These are phyloP conservation scores for Suillus clintonianus DNA, from an alignment of 768 basidiomycete species.

Conservation along the genomic window DNA sequence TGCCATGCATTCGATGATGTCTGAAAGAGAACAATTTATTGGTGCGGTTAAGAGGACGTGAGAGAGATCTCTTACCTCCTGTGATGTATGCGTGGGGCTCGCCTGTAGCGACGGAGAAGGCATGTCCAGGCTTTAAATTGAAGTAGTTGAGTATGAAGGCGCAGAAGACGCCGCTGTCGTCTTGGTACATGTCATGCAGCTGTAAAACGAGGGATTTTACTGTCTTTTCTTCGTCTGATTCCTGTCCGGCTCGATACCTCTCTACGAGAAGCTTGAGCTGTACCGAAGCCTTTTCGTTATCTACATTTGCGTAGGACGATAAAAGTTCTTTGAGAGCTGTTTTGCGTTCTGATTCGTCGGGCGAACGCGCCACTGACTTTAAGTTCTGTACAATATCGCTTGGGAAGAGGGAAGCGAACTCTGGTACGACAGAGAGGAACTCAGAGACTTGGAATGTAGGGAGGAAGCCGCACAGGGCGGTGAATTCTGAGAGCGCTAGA, in stretches of 20 bases:
- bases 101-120: conserved; percentile 54
- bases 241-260: conserved; percentile 11
- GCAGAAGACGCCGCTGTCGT: conserved; percentile 56
- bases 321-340: conserved; percentile 3
- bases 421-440: conserved; percentile 6
- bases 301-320: conserved; percentile 1
- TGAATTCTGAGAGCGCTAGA: conserved; percentile 47
- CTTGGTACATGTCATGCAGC: conserved; percentile 51
- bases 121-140: conserved; percentile 49
- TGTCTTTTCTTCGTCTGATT: conserved; percentile 14
- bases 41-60: not conserved
- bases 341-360: not conserved
- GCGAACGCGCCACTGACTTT: not conserved
- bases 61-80: conserved; percentile 41
- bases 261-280: not conserved
- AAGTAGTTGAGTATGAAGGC: conserved; percentile 57
- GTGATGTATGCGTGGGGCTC: conserved; percentile 61
- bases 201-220: conserved; percentile 38
- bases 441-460: not conserved
- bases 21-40: conserved; percentile 22
- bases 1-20: conserved; percentile 66
- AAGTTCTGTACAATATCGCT: not conserved
- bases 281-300: not conserved
- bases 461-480: conserved; percentile 18
- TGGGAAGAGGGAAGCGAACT: conserved; percentile 7